A percentile compares a stretch with the other conserved stretches of the same genome.
Evolutionary conservation across 2,329 filamentous ascomycete genomes (phyloP).

Genomic region (Hansfordia pulvinata): DNA sequence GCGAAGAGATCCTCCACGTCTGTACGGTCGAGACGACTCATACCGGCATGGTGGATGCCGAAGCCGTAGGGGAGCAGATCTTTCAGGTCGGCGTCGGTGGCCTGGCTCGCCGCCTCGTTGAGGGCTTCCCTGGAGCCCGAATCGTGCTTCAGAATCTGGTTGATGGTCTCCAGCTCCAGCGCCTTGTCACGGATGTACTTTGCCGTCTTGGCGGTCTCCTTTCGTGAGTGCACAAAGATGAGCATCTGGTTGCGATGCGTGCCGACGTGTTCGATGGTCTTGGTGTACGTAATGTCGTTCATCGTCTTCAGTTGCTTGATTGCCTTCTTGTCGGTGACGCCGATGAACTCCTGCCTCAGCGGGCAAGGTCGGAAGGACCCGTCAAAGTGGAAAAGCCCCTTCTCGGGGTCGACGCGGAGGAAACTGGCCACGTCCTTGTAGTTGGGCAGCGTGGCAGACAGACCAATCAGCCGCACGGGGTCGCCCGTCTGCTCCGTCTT

Average conservation of each 20-base stretch:
- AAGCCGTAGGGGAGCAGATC: slow-evolving; percentile 93
- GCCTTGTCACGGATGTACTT: slow-evolving; percentile 95
- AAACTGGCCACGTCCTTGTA: slow-evolving; percentile 95
- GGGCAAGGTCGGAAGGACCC: slow-evolving; percentile 88
- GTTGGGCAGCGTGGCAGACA: slow-evolving; percentile 92
- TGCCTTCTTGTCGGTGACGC: slow-evolving; percentile 92
- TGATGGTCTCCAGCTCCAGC: slow-evolving; percentile 92
- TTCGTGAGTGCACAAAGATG: slow-evolving; percentile 95
- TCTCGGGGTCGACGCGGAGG: slow-evolving; percentile 72
- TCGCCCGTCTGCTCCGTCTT: slow-evolving; percentile 91
- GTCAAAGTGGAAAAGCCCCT: slow-evolving; percentile 92
- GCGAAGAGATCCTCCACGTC: slow-evolving; percentile 92
- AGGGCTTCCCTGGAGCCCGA: slow-evolving; percentile 83
- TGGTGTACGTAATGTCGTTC: slow-evolving; percentile 98
- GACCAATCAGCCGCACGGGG: slow-evolving; percentile 77
- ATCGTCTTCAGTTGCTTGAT: slow-evolving; percentile 99
- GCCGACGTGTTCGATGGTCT: slow-evolving; percentile 92
- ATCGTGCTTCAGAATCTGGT: slow-evolving; percentile 86
- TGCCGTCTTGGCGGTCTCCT: slow-evolving; percentile 95
- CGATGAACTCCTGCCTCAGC: slow-evolving; percentile 91
- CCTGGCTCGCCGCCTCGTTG: slow-evolving; percentile 68
- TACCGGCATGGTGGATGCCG: slow-evolving; percentile 95
- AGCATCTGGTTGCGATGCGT: slow-evolving; percentile 93
- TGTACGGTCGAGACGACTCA: slow-evolving; percentile 88
- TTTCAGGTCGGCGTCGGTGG: slow-evolving; percentile 79